Evolutionary conservation across 1,284 basidiomycete genomes (phyloP).

Genomic region (Ganoderma resinaceum): DNA sequence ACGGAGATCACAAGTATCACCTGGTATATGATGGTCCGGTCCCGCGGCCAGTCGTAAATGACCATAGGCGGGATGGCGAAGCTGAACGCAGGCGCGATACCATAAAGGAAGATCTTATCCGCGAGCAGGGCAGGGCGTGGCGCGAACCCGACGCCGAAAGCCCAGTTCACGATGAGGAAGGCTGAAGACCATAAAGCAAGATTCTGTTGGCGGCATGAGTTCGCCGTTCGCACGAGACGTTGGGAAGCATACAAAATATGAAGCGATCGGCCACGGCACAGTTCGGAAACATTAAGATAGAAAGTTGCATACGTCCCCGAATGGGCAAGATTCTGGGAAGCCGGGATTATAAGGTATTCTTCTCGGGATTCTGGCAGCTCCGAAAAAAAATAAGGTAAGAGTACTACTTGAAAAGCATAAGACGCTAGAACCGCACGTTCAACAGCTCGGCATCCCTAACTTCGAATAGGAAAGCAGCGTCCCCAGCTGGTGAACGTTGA

Average conservation of each 20-base stretch:
- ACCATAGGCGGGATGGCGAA: conserved; percentile 59
- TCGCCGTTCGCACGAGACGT: neutral
- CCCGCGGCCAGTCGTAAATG: conserved; percentile 73
- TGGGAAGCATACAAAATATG: neutral
- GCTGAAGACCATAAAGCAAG: conserved; percentile 69
- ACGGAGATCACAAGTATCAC: conserved; percentile 56
- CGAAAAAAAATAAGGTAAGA: neutral
- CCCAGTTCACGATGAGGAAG: conserved; percentile 78
- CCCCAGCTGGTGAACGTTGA: neutral
- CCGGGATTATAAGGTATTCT: neutral
- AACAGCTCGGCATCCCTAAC: neutral
- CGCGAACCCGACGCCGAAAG: conserved; percentile 61
- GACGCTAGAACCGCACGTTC: neutral
- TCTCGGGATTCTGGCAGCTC: neutral
- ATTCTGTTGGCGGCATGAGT: conserved; percentile 40
- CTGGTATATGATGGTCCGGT: conserved; percentile 68
- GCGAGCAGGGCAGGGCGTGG: conserved; percentile 52
- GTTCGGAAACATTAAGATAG: neutral
- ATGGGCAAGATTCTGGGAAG: neutral
- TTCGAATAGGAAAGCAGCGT: neutral
- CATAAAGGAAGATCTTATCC: conserved; percentile 71
- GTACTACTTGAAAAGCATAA: neutral
- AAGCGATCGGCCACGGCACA: neutral
- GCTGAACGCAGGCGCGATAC: conserved; percentile 52
- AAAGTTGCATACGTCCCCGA: neutral